These are phyloP conservation scores for Butyriboletus loyo DNA, from an alignment of 768 basidiomycete species.

Conservation along the genomic window DNA sequence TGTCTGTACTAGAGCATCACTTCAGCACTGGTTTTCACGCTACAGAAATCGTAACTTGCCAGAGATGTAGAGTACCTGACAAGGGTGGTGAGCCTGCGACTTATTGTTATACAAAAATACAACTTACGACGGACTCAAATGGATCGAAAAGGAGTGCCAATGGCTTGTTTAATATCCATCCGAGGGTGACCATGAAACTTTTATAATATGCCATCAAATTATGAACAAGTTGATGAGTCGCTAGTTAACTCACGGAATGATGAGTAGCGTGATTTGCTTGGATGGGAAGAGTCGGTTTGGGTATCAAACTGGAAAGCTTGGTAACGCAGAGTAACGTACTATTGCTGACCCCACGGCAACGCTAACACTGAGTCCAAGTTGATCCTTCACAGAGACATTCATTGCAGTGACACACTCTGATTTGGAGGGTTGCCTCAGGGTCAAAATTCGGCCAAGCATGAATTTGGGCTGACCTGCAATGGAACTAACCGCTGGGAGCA, in stretches of 20 bases:
- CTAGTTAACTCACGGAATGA: slow-evolving; percentile 63
- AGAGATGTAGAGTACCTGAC: slow-evolving; percentile 36
- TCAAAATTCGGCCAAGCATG: not conserved
- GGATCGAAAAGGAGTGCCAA: slow-evolving; percentile 83
- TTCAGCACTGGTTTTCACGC: slow-evolving; percentile 20
- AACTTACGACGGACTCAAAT: slow-evolving; percentile 71
- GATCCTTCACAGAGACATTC: slow-evolving; percentile 83
- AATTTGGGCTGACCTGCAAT: slow-evolving; percentile 56
- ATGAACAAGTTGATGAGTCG: not conserved
- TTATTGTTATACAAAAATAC: not conserved
- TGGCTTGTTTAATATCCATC: slow-evolving; percentile 80
- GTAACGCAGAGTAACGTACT: slow-evolving; percentile 38
- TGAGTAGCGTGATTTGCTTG: slow-evolving; percentile 81
- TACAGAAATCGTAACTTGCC: slow-evolving; percentile 38
- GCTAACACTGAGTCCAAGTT: slow-evolving; percentile 78
- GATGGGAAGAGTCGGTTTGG: not conserved
- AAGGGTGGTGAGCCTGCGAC: slow-evolving; percentile 8
- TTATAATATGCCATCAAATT: not conserved
- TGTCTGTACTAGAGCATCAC: slow-evolving; percentile 57
- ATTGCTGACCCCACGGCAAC: slow-evolving; percentile 81
- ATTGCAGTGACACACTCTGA: slow-evolving; percentile 86
- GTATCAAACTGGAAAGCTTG: not conserved
- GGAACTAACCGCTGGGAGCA: slow-evolving; percentile 82
- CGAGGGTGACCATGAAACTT: slow-evolving; percentile 71
- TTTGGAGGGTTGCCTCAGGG: not conserved